phyloP scores from a whole-genome alignment of 208 protist genomes.

The Balamuthia mandrillaris region DNA sequence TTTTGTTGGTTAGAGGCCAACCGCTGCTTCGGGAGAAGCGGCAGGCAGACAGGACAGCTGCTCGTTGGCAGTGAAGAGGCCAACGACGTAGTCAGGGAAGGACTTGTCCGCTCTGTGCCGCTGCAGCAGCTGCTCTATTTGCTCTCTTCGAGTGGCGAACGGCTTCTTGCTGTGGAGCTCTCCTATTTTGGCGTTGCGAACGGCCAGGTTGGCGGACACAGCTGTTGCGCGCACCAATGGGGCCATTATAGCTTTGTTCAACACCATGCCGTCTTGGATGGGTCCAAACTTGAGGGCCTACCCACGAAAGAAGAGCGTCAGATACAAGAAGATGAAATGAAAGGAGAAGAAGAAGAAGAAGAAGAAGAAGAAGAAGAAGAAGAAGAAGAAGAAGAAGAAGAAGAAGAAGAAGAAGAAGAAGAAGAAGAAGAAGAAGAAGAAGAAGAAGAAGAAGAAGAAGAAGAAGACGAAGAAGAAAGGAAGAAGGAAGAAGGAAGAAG shows the following conservation, averaged over 20 bases:
- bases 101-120: conserved; percentile 29
- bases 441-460: neutral
- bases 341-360: neutral
- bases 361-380: neutral
- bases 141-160: conserved; percentile 1
- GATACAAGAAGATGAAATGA: neutral
- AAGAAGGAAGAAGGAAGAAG: neutral
- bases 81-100: conserved; percentile 32
- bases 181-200: conserved; percentile 33
- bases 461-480: neutral
- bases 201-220: conserved; percentile 62
- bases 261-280: conserved; percentile 68
- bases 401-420: neutral
- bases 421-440: neutral
- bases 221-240: conserved; percentile 71
- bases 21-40: too few species aligned
- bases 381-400: neutral
- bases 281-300: conserved; percentile 68
- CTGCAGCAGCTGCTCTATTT: conserved; percentile 23
- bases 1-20: too few species aligned
- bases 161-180: conserved; percentile 37
- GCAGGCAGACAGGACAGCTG: neutral
- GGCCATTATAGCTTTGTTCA: conserved; percentile 62
- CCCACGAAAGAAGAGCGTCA: neutral
- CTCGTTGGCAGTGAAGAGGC: conserved; percentile 19